Percentiles rank a stretch among this genome's conserved stretches.
Evolutionary conservation across 352 stramenopile species (phyloP).

Genomic region (Phytophthora brassicae): DNA sequence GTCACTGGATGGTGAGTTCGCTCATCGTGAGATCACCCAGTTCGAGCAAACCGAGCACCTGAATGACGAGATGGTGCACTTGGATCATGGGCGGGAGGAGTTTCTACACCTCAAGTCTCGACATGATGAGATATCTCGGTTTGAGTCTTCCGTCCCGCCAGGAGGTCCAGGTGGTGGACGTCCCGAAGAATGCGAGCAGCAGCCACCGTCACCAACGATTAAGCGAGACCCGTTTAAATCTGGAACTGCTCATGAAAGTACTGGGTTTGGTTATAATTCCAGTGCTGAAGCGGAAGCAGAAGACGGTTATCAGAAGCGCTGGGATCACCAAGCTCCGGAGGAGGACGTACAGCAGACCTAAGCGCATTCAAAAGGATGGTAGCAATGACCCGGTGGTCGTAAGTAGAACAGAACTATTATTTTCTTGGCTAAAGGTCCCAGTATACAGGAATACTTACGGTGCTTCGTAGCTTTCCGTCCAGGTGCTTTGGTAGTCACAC

Average conservation of each 20-base stretch:
- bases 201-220: conserved; percentile 71
- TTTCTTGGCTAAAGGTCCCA: not conserved
- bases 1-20: conserved; percentile 73
- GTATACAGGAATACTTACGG: conserved; percentile 17
- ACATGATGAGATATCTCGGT: conserved; percentile 84
- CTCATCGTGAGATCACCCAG: conserved; percentile 84
- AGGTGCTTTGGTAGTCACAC: not conserved
- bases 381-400: not conserved
- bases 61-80: conserved; percentile 82
- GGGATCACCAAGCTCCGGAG: conserved; percentile 16
- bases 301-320: conserved; percentile 5
- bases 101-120: conserved; percentile 84
- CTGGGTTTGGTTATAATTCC: not conserved
- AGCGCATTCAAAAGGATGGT: conserved; percentile 1
- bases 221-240: conserved; percentile 65
- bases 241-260: conserved; percentile 2
- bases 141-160: conserved; percentile 69
- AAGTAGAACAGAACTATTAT: conserved; percentile 17
- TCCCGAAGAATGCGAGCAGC: conserved; percentile 74
- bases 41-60: conserved; percentile 83
- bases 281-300: conserved; percentile 7
- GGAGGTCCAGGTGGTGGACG: conserved; percentile 19
- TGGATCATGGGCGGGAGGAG: conserved; percentile 77
- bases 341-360: conserved; percentile 9
- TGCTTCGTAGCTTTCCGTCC: conserved; percentile 6